Evolutionary conservation across 306 rosid species (phyloP).

Genomic region (Arachis hypogaea): DNA sequence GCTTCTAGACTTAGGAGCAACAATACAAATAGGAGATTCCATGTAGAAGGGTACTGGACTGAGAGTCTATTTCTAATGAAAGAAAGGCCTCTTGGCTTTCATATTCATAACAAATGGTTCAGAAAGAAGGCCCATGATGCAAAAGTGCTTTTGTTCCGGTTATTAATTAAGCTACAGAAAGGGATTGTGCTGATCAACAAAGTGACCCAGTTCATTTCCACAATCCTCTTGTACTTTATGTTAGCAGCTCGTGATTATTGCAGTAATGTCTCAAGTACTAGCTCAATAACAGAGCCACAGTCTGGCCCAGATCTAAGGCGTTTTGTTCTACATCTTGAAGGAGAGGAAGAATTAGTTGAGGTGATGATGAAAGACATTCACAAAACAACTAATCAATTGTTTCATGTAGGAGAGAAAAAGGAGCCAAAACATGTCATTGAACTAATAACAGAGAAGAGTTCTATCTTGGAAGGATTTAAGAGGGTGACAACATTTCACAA

Average conservation of each 20-base stretch:
- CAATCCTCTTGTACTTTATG: constrained; percentile 43
- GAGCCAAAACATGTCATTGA: constrained; percentile 58
- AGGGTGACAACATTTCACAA: constrained; percentile 62
- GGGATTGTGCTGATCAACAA: constrained; percentile 67
- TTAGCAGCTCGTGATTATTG: constrained; percentile 41
- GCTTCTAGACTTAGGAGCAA: constrained; percentile 22
- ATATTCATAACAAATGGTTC: constrained; percentile 43
- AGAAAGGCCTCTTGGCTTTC: constrained; percentile 56
- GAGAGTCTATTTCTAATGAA: constrained; percentile 48
- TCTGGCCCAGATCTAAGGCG: constrained; percentile 53
- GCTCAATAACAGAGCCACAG: constrained; percentile 39
- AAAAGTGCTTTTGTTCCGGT: constrained; percentile 41
- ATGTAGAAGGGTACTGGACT: constrained; percentile 75
- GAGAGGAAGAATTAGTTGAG: constrained; percentile 71
- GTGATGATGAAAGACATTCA: constrained; percentile 60
- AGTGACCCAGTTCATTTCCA: constrained; percentile 55
- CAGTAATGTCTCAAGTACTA: constrained; percentile 35
- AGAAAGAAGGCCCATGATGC: constrained; percentile 63
- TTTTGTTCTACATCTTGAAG: constrained; percentile 84
- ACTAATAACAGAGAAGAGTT: constrained; percentile 54
- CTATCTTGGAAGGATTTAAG: constrained; percentile 58
- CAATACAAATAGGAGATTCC: constrained; percentile 38
- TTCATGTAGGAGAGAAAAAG: constrained; percentile 59
- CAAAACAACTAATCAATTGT: constrained; percentile 68
- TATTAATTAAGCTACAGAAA: constrained; percentile 62